These are phyloP conservation scores for Boletus reticuloceps DNA, from an alignment of 768 basidiomycete species.

Conservation along the genomic window DNA sequence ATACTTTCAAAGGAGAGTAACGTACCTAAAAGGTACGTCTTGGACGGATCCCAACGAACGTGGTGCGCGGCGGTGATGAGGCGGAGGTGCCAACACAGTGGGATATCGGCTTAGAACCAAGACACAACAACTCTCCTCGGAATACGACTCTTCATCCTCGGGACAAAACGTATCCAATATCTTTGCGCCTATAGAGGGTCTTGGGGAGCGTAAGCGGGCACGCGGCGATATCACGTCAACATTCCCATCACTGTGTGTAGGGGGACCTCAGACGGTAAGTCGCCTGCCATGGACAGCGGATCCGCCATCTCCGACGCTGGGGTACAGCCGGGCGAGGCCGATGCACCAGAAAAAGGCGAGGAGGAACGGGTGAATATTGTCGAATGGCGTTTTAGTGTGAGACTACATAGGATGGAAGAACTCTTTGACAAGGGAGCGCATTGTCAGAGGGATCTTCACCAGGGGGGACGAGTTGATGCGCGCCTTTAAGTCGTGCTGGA, in stretches of 20 bases:
- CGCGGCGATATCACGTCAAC: too few species aligned
- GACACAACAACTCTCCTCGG: constrained; percentile 31
- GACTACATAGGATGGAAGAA: constrained; percentile 22
- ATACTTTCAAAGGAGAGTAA: too few species aligned
- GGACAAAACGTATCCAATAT: constrained; percentile 33
- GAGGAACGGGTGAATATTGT: constrained; percentile 54
- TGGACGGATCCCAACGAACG: too few species aligned
- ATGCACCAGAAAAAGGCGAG: constrained; percentile 13
- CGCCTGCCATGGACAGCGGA: constrained; percentile 11
- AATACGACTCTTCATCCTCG: constrained; percentile 22
- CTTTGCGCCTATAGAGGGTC: constrained; percentile 29
- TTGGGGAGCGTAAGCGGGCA: background rate
- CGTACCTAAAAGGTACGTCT: too few species aligned
- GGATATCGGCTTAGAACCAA: constrained; percentile 56
- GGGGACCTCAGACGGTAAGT: constrained; percentile 1
- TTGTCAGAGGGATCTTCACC: constrained; percentile 14
- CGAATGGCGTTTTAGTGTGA: constrained; percentile 35
- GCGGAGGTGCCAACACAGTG: constrained; percentile 45
- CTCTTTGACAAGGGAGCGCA: constrained; percentile 16
- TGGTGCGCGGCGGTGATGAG: too few species aligned
- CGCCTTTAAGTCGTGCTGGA: constrained; percentile 30
- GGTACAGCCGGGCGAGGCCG: constrained; percentile 9
- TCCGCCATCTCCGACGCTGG: constrained; percentile 21
- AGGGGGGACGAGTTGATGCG: constrained; percentile 24
- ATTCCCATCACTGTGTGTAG: background rate